Percentiles rank a stretch among this genome's conserved stretches.
Conservation (phyloP, 2,329 filamentous ascomycete species). For the Nannizziopsis barbatae region DNA sequence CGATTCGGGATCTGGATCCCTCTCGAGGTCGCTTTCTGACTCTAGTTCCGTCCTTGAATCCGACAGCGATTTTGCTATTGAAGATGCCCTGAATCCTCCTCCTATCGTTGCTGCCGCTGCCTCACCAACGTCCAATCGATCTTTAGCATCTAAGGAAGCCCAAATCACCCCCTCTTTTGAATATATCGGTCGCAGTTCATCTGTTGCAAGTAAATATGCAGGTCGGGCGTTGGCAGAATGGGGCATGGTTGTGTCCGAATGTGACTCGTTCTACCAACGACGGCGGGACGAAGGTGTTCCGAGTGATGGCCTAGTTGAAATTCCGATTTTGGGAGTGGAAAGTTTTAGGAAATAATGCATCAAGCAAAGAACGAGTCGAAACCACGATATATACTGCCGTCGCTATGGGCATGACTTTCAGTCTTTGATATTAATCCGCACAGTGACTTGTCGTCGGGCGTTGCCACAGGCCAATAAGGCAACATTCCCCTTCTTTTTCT, state of each 20-base stretch:
- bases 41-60: slow-evolving; percentile 15
- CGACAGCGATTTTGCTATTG: slow-evolving; percentile 13
- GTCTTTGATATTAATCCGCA: too few species aligned
- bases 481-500: too few species aligned
- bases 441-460: too few species aligned
- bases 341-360: slow-evolving; percentile 40
- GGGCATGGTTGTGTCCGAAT: slow-evolving; percentile 51
- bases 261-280: slow-evolving; percentile 52
- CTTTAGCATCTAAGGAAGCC: slow-evolving; percentile 19
- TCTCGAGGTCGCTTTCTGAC: slow-evolving; percentile 15
- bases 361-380: too few species aligned
- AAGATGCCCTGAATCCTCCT: slow-evolving; percentile 13
- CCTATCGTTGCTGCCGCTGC: slow-evolving; percentile 13
- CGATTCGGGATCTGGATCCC: slow-evolving; percentile 13
- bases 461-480: too few species aligned
- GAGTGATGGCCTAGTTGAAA: slow-evolving; percentile 47
- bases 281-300: slow-evolving; percentile 52
- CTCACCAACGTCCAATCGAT: slow-evolving; percentile 13
- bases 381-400: too few species aligned
- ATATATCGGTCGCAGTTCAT: background rate
- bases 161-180: slow-evolving; percentile 15
- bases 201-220: slow-evolving; percentile 44
- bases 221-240: slow-evolving; percentile 55
- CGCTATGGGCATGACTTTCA: too few species aligned
- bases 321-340: slow-evolving; percentile 51